Evolutionary conservation across 192 early-diverging fungal genomes (phyloP).

Genomic region (Neocallimastix lanati): DNA sequence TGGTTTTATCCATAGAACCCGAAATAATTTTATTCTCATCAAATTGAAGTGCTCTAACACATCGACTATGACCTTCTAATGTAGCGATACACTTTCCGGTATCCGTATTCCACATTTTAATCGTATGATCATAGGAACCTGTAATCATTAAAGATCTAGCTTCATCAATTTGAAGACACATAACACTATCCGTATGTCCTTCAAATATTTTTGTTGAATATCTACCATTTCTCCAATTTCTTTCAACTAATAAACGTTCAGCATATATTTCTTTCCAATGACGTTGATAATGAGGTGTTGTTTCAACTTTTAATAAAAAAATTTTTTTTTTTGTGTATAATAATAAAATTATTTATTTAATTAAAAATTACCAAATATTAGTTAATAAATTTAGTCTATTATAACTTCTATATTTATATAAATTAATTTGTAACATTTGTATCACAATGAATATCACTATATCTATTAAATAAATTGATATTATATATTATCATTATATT

Average conservation of each 20-base stretch:
- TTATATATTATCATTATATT: no score
- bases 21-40: slow-evolving; percentile 86
- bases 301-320: no score
- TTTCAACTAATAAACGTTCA: slow-evolving; percentile 74
- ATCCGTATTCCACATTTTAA: slow-evolving; percentile 75
- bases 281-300: slow-evolving; percentile 16
- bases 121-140: slow-evolving; percentile 72
- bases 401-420: no score
- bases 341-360: no score
- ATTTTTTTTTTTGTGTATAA: no score
- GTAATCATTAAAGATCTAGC: slow-evolving; percentile 49
- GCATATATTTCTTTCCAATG: slow-evolving; percentile 93
- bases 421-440: no score
- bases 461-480: no score
- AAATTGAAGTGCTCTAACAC: slow-evolving; percentile 78
- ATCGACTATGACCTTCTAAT: slow-evolving; percentile 66
- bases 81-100: slow-evolving; percentile 59
- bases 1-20: slow-evolving; percentile 77
- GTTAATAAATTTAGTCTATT: no score
- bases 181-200: slow-evolving; percentile 79
- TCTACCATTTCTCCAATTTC: slow-evolving; percentile 80
- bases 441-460: no score
- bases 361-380: no score
- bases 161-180: slow-evolving; percentile 78
- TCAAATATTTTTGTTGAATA: slow-evolving; percentile 26